phyloP scores from a whole-genome alignment of 1,284 basidiomycete genomes.

The Marasmius tenuissimus region DNA sequence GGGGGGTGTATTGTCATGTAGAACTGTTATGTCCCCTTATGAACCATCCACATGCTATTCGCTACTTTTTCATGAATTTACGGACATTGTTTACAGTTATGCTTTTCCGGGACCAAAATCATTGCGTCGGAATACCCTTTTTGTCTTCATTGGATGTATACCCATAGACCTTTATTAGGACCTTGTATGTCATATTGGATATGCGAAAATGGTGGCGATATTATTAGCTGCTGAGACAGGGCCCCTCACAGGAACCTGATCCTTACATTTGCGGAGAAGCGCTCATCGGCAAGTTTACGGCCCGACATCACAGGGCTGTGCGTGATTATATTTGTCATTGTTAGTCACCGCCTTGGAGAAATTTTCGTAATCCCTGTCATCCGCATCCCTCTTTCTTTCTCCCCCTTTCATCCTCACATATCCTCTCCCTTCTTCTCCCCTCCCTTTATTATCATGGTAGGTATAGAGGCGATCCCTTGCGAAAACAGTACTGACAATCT shows the following conservation, averaged over 20 bases:
- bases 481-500: constrained; percentile 12
- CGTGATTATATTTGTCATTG: not conserved
- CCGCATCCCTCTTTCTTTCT: not conserved
- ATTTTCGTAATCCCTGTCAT: not conserved
- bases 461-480: not conserved
- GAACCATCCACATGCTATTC: constrained; percentile 18
- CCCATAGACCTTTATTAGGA: not conserved
- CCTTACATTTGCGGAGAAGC: too few relatives aligned
- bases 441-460: constrained; percentile 16
- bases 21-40: constrained; percentile 56
- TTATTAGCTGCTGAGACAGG: too few relatives aligned
- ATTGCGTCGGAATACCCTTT: not conserved
- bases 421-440: not conserved
- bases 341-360: not conserved
- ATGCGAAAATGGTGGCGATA: too few relatives aligned
- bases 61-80: constrained; percentile 6
- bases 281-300: too few relatives aligned
- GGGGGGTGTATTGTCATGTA: constrained; percentile 59
- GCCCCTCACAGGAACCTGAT: too few relatives aligned
- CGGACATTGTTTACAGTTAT: not conserved
- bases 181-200: not conserved
- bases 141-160: not conserved
- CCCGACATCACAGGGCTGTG: not conserved
- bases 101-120: not conserved
- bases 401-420: not conserved